Conservation (phyloP, 495 filamentous ascomycete genomes). For the Neurospora sp. region DNA sequence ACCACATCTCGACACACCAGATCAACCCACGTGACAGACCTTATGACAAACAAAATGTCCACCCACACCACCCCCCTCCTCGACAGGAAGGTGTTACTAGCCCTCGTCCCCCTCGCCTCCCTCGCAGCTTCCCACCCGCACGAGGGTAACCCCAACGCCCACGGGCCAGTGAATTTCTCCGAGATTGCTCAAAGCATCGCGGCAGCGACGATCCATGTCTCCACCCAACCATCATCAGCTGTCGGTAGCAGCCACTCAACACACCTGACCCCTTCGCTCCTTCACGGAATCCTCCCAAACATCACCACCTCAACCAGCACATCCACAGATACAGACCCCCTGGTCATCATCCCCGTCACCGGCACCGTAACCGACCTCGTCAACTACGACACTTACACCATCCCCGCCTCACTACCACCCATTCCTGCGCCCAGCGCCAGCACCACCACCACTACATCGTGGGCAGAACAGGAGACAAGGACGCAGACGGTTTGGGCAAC, state of each 20-base stretch:
- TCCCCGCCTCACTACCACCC: background rate
- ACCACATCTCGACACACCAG: too few species aligned
- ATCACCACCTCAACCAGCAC: background rate
- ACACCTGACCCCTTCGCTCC: background rate
- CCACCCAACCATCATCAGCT: background rate
- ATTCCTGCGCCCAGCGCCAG: background rate
- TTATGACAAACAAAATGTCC: background rate
- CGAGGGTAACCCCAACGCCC: background rate
- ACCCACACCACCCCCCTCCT: background rate
- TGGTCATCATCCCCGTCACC: background rate
- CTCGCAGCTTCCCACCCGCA: background rate
- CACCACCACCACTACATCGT: background rate
- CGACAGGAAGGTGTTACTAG: background rate
- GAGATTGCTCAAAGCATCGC: background rate
- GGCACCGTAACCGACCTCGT: background rate
- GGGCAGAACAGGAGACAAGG: background rate
- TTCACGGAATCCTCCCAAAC: background rate
- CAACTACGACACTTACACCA: background rate
- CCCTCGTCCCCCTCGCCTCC: background rate
- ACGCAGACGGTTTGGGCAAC: background rate
- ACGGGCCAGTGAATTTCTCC: background rate
- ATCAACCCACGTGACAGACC: too few species aligned
- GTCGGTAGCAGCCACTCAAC: background rate
- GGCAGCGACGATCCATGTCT: background rate
- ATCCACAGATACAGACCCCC: background rate